Evolutionary conservation across 768 basidiomycete genomes (phyloP), one percentile per base, ranked within the genome.

Genomic region (Paxillus ammoniavirescens): DNA sequence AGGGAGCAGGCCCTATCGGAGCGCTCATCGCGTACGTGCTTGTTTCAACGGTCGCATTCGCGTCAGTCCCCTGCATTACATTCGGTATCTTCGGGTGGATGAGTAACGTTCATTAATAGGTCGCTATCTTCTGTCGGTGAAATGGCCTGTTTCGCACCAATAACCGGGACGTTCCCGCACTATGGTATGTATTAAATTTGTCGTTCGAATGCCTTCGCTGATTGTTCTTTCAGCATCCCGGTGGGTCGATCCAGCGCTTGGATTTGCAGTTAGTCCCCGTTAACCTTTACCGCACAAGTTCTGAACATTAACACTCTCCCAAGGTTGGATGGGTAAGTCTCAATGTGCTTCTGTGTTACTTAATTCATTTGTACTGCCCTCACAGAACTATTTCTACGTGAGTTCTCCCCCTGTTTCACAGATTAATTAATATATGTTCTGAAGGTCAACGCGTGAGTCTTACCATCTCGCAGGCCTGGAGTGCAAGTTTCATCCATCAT

Each of bases 161-260:
- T 90, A 44, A 86, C 89, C 4, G 89, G 89, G 15, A 84, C 86
- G 0, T 90, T 89, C 65, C 86, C 87, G 17, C 86, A 88, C 68
- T 89, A 79, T 65, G 83, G 82, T 80, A 45, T 5, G 21, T 21
- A 21, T 74, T 52, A 18, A 21, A 23, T n/a, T 12, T 33, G 12
- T 33, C 33, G 9, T 33, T 12, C 9, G 12, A 33, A 9, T 10
- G 33, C 12, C 9, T 12, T 12, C 33, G 33, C 33, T 33, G 8
- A 33, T 10, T n/a, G n/a, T 8, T 26, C 17, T 1, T 26, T 49
- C 17, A 82, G 82, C 80, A 50, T 71, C 76, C 33, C 73, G 81
- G 51, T 82, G 79, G 79, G 81, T 83, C 18, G 81, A 83, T 61
- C 79, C 79, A 30, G 81, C 82, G 30, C 70, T 82, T 42, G 82